Percentiles rank a stretch among this genome's conserved stretches.
phyloP scores from a whole-genome alignment of 2,329 filamentous ascomycete species.

The Ascocoryne sarcoides region DNA sequence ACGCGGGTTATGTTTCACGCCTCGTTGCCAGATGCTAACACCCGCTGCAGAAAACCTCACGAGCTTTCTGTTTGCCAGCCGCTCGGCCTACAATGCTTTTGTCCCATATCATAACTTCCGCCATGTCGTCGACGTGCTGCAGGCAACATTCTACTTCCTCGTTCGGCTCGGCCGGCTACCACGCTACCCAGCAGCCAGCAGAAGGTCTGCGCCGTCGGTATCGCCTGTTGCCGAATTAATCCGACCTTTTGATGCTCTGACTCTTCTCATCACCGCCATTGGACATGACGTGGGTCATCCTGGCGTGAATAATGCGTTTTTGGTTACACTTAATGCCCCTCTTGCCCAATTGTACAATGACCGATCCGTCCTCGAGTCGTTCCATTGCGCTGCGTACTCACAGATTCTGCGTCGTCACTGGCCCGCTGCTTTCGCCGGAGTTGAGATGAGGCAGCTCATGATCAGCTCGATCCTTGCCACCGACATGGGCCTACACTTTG shows the following conservation, averaged over 20 bases:
- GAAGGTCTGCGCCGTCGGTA: not conserved
- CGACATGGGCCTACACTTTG: conserved; percentile 94
- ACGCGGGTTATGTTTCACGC: conserved; percentile 15
- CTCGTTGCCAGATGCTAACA: conserved; percentile 33
- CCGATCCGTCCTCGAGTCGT: conserved; percentile 90
- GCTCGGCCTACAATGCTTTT: conserved; percentile 91
- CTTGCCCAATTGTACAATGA: conserved; percentile 95
- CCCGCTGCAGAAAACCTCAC: conserved; percentile 61
- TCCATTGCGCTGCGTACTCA: conserved; percentile 94
- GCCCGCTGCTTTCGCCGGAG: conserved; percentile 72
- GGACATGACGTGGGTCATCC: conserved; percentile 97
- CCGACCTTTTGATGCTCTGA: conserved; percentile 80
- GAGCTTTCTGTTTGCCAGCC: conserved; percentile 78
- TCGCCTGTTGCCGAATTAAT: conserved; percentile 67
- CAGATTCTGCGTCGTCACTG: conserved; percentile 91
- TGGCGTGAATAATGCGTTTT: conserved; percentile 94
- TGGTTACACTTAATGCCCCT: conserved; percentile 84
- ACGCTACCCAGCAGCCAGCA: conserved; percentile 43
- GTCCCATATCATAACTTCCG: conserved; percentile 98
- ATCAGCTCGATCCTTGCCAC: conserved; percentile 97
- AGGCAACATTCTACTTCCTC: conserved; percentile 86
- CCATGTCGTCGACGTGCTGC: conserved; percentile 91
- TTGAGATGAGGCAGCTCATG: conserved; percentile 77
- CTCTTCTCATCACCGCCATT: conserved; percentile 88
- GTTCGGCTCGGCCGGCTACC: conserved; percentile 70